Evolutionary conservation across 2,329 filamentous ascomycete genomes (phyloP).

Genomic region (Shiraia bambusicola): DNA sequence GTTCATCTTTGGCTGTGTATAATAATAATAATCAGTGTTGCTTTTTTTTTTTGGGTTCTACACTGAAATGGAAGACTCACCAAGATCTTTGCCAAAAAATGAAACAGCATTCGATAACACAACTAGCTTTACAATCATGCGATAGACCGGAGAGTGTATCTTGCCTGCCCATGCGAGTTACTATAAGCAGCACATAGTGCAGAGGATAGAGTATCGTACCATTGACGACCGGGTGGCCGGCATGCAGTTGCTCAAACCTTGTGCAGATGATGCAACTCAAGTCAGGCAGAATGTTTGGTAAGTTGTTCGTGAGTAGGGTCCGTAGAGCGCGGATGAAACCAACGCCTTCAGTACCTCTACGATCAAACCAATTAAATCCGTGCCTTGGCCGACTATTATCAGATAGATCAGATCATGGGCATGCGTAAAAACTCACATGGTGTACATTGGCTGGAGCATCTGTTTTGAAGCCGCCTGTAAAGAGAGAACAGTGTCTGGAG

Average conservation of each 20-base stretch:
- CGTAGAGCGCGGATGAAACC: constrained; percentile 22
- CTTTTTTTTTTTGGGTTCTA: background rate
- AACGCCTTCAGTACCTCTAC: constrained; percentile 28
- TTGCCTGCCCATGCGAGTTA: constrained; percentile 4
- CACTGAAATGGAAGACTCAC: background rate
- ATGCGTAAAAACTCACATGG: constrained; percentile 2
- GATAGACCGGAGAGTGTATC: constrained; percentile 11
- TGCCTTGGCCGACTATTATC: too few relatives aligned
- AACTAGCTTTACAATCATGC: constrained; percentile 15
- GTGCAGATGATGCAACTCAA: constrained; percentile 7
- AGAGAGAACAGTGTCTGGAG: constrained; percentile 16
- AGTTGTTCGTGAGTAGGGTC: constrained; percentile 24
- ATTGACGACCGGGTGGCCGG: constrained; percentile 5
- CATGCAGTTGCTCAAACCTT: constrained; percentile 12
- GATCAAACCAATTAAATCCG: constrained; percentile 36
- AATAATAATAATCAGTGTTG: too few relatives aligned
- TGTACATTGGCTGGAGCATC: constrained; percentile 17
- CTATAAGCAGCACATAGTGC: background rate
- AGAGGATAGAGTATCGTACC: background rate
- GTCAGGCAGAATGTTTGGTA: constrained; percentile 17
- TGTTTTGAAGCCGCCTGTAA: constrained; percentile 20
- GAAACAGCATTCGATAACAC: constrained; percentile 17
- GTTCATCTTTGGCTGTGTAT: constrained; percentile 20
- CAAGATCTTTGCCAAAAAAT: constrained; percentile 19
- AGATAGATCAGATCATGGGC: too few relatives aligned